phyloP scores from a whole-genome alignment of 805 yeast species.

The Saturnispora bothae region DNA sequence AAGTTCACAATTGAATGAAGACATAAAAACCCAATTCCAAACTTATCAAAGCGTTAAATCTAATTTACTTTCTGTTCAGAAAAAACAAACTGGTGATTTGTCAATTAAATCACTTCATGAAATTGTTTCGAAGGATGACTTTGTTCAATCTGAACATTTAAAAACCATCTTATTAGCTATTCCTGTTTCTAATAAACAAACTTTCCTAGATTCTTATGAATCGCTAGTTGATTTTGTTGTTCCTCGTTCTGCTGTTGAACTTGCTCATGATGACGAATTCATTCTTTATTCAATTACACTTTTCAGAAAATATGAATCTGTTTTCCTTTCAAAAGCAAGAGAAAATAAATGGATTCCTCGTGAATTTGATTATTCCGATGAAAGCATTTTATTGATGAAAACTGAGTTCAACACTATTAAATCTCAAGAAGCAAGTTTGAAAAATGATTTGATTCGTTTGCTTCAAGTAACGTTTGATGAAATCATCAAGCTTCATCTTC shows the following conservation, averaged over 20 bases:
- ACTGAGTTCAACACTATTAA: slow-evolving; percentile 71
- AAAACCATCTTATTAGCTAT: slow-evolving; percentile 82
- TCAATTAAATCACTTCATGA: slow-evolving; percentile 86
- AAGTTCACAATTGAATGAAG: slow-evolving; percentile 74
- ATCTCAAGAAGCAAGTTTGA: slow-evolving; percentile 60
- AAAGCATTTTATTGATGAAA: slow-evolving; percentile 56
- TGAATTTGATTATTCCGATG: slow-evolving; percentile 81
- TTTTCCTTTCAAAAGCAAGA: slow-evolving; percentile 60
- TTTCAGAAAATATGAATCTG: slow-evolving; percentile 69
- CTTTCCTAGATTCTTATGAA: slow-evolving; percentile 66
- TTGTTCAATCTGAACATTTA: slow-evolving; percentile 81
- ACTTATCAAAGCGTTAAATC: slow-evolving; percentile 75
- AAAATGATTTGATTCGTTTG: slow-evolving; percentile 70
- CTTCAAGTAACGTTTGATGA: slow-evolving; percentile 87
- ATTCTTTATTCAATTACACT: slow-evolving; percentile 67
- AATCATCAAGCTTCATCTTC: slow-evolving; percentile 78
- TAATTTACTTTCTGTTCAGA: slow-evolving; percentile 75
- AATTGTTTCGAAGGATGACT: slow-evolving; percentile 71
- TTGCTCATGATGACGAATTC: slow-evolving; percentile 67
- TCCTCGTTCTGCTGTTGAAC: slow-evolving; percentile 73
- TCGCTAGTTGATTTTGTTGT: slow-evolving; percentile 70
- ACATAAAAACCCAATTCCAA: slow-evolving; percentile 66
- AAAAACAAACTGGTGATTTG: slow-evolving; percentile 88
- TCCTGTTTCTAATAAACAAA: slow-evolving; percentile 52
- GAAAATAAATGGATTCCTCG: slow-evolving; percentile 88